These are phyloP conservation scores for Aureobasidium lini DNA, from an alignment of 2,329 filamentous ascomycete genomes.

Conservation along the genomic window DNA sequence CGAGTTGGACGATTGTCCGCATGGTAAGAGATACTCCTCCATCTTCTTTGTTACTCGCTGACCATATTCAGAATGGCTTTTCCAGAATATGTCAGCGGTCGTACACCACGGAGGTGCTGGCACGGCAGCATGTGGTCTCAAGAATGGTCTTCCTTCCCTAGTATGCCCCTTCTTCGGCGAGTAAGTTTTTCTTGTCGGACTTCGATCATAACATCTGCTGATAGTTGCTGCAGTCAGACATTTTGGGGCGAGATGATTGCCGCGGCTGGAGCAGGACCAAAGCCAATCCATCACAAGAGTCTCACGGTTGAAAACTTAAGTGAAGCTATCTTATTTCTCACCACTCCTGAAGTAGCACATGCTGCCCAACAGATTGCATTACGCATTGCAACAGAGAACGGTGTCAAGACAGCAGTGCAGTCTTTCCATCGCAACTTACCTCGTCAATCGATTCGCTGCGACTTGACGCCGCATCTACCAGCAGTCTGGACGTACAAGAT, in stretches of 20 bases:
- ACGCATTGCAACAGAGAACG: conserved; percentile 28
- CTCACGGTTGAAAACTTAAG: conserved; percentile 31
- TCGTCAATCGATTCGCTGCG: conserved; percentile 38
- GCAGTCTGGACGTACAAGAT: conserved; percentile 54
- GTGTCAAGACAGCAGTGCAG: conserved; percentile 33
- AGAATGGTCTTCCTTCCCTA: conserved; percentile 20
- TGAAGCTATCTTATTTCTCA: conserved; percentile 30
- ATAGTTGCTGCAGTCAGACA: conserved; percentile 30
- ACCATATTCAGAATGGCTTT: conserved; percentile 26
- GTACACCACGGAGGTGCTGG: conserved; percentile 33
- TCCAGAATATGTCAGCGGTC: conserved; percentile 29
- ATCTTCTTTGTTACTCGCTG: neutral
- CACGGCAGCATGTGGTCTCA: conserved; percentile 31
- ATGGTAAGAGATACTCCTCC: neutral
- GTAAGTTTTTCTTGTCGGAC: conserved; percentile 5
- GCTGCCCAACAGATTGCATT: conserved; percentile 13
- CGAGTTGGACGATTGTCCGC: conserved; percentile 1
- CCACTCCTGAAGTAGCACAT: conserved; percentile 26
- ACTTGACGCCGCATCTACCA: conserved; percentile 54
- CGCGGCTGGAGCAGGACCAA: conserved; percentile 35
- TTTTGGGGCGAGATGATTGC: conserved; percentile 40
- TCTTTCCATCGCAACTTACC: conserved; percentile 29
- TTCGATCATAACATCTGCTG: conserved; percentile 6
- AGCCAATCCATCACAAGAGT: conserved; percentile 32
- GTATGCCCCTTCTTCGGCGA: conserved; percentile 5